Evolutionary conservation across 1,284 basidiomycete species (phyloP).

Genomic region (Ceratobasidium sp.): DNA sequence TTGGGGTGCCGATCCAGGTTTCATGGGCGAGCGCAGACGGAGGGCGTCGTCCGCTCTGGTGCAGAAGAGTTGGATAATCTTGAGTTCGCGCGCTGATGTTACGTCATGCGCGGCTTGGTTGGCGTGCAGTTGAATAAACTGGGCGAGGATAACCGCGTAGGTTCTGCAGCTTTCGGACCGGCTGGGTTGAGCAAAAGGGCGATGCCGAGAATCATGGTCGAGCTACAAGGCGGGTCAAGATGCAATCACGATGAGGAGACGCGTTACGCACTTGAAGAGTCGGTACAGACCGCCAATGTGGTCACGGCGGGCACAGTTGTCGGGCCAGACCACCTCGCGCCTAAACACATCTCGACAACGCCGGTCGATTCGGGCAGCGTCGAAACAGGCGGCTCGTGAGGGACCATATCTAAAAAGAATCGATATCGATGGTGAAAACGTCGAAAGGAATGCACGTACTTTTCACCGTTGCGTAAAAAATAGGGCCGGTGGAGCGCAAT

Average conservation of each 20-base stretch:
- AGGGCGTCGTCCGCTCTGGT: conserved; percentile 71
- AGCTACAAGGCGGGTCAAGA: not conserved
- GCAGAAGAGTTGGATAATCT: conserved; percentile 63
- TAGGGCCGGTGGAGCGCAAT: conserved; percentile 37
- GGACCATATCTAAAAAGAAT: conserved; percentile 15
- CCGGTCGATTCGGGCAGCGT: conserved; percentile 32
- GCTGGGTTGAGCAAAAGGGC: conserved; percentile 32
- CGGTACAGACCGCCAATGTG: conserved; percentile 39
- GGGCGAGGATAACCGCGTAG: conserved; percentile 9
- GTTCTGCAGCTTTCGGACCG: conserved; percentile 33
- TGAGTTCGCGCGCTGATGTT: conserved; percentile 26
- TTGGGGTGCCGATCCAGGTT: not conserved
- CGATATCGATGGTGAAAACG: not conserved
- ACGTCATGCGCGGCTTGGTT: conserved; percentile 21
- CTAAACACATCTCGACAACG: conserved; percentile 24
- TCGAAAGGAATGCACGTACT: conserved; percentile 5
- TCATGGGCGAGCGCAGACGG: conserved; percentile 57
- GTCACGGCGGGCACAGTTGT: conserved; percentile 13
- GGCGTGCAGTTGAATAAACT: conserved; percentile 34
- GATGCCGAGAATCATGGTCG: conserved; percentile 36
- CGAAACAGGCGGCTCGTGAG: conserved; percentile 21
- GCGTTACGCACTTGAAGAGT: conserved; percentile 29
- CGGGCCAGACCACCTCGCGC: conserved; percentile 21
- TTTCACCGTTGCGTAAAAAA: conserved; percentile 16
- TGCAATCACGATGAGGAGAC: not conserved